Base-by-base conservation (phyloP, 139 green algal species). In the Coccomyxa sp. region DNA sequence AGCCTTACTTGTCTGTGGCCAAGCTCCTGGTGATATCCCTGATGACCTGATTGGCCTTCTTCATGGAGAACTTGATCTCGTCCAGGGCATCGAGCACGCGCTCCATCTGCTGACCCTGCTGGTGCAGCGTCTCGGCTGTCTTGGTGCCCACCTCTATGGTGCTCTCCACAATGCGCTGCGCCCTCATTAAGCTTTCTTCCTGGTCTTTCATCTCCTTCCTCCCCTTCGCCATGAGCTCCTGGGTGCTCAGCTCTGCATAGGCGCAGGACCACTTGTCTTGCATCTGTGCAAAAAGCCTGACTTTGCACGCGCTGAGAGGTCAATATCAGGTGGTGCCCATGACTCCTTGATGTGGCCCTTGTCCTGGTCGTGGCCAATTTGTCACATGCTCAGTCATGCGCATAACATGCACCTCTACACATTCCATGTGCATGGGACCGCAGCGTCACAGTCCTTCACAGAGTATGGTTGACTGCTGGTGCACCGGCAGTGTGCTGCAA, bases 1-100 rank as follows among this genome's bases (percentile, higher is more conserved):
- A n/a, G n/a, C n/a, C n/a, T n/a, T n/a, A 95, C 90, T 93, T 97
- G 89, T 97, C 93, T n/a, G 93, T 97, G 33, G 94, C 88, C 18
- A 97, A 82, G 39, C 86, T 83, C 18, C 91, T 82, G 7, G 91
- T 92, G 75, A 97, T 95, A 81, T 97, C 93, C 0, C 86, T 76
- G 22, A 97, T 91, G 34, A 97, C 85, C 79, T 92, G 85, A 16
- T 39, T 82, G 1, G 93, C 93, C 75, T 95, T 95, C 76, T 97
- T 95, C 86, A 97, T 90, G 18, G 83, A 90, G 81, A 97, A 96
- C 78, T 97, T 90, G 50, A 97, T 97, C 64, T 97, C 90, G 73
- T 97, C 91, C 64, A 97, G 76, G 79, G 96, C 88, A 55, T 97
- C 88, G 33, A 94, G 82, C 54, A 95, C 91, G 37, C 87, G 87